Evolutionary conservation across 2,329 filamentous ascomycete genomes (phyloP).

Genomic region (Beauveria pseudobassiana): DNA sequence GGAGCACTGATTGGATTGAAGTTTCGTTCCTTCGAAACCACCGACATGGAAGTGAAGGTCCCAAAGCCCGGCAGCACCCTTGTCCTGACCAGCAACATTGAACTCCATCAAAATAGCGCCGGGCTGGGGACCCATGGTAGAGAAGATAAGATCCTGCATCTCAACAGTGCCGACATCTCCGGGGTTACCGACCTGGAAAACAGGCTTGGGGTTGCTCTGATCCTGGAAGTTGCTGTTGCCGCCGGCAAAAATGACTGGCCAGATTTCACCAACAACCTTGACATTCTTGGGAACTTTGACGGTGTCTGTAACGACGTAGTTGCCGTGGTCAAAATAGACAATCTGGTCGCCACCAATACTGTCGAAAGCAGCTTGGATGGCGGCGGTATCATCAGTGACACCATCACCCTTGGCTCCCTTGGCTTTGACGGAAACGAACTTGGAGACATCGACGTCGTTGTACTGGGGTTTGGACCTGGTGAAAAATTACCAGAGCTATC

Average conservation of each 20-base stretch:
- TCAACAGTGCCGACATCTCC: conserved; percentile 76
- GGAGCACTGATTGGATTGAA: conserved; percentile 71
- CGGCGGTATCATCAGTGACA: conserved; percentile 74
- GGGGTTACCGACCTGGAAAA: conserved; percentile 73
- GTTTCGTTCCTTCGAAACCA: conserved; percentile 72
- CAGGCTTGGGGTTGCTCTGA: conserved; percentile 67
- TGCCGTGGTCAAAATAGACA: conserved; percentile 69
- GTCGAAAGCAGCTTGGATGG: conserved; percentile 73
- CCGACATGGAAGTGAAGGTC: conserved; percentile 94
- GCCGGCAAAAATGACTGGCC: conserved; percentile 80
- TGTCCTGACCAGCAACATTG: conserved; percentile 64
- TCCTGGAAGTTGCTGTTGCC: conserved; percentile 66
- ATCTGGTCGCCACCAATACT: conserved; percentile 55
- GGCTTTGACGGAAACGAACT: conserved; percentile 77
- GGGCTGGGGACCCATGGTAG: conserved; percentile 73
- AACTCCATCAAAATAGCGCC: conserved; percentile 89
- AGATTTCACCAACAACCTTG: conserved; percentile 85
- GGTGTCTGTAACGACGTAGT: conserved; percentile 63
- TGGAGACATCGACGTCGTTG: conserved; percentile 53
- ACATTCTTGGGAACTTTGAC: conserved; percentile 69
- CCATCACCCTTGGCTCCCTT: conserved; percentile 85
- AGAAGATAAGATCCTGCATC: conserved; percentile 80
- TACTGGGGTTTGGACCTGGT: conserved; percentile 89
- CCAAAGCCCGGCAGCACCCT: conserved; percentile 76
- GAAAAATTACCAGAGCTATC: conserved; percentile 61